Evolutionary conservation across 78 protist species (phyloP), one percentile per base, ranked within the genome.

Genomic region (Dictyostelium purpureum): DNA sequence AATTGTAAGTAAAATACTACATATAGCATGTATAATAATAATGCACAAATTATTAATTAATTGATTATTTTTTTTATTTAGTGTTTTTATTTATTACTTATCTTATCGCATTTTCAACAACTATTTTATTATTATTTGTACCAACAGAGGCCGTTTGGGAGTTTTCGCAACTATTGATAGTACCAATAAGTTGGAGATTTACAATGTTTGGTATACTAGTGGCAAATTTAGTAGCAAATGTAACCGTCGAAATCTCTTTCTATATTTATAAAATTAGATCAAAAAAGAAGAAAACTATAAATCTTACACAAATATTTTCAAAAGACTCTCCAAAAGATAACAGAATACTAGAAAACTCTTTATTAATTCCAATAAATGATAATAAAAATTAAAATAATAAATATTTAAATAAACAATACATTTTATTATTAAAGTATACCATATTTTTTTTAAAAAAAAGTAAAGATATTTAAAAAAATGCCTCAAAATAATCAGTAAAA

Each of bases 161-260:
- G 24, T 56, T 85, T 49, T 51, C 24, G 5, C 83, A 85, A 73
- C 24, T 85, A 3, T 6, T 40, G n/a, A 18, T 85, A 14, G 0
- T 85, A 18, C 92, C 92, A 45, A 66, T 85, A 0, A 4, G 33
- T 38, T 85, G 71, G 77, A 33, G 92, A 56, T 59, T 85, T 19
- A 85, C 76, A 24, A 28, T 85, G 57, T 31, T 85, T 45, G 92
- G 66, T 18, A 19, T 85, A 4, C 18, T 85, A 19, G 19, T 24
- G 26, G 70, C 76, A 2, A 85, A 85, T 59, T 14, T 85, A 1
- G 57, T 57, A 35, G 37, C 82, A 79, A 85, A 73, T 38, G 6
- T 51, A 6, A 12, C 73, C n/a, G 82, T 85, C 16, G 92, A 85
- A 35, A 61, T 85, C 33, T 14, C 26, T 2, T 85, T 85, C 19